Percentiles rank a stretch among this genome's conserved stretches.
phyloP scores from a whole-genome alignment of 495 filamentous ascomycete species.

The Hypoxylon fragiforme region DNA sequence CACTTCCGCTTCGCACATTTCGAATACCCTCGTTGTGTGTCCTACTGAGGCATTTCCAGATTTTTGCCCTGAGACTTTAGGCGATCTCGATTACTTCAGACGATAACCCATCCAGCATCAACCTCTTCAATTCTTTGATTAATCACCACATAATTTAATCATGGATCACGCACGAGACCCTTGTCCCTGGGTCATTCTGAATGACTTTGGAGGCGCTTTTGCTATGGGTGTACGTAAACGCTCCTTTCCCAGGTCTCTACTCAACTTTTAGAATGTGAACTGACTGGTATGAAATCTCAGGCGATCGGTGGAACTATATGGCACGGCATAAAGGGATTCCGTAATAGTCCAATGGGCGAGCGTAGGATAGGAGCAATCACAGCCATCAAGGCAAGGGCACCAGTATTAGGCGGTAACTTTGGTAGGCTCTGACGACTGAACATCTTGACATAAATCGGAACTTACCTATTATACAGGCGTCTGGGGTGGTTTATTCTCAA shows the following conservation, averaged over 20 bases:
- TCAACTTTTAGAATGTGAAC: background rate
- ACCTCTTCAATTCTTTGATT: too few species aligned
- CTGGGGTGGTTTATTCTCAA: slow-evolving; percentile 94
- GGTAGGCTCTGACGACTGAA: slow-evolving; percentile 46
- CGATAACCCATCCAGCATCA: too few species aligned
- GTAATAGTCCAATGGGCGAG: slow-evolving; percentile 89
- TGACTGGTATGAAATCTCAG: slow-evolving; percentile 41
- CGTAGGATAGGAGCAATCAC: slow-evolving; percentile 93
- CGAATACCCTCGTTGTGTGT: background rate
- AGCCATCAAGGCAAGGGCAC: slow-evolving; percentile 94
- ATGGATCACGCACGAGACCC: slow-evolving; percentile 88
- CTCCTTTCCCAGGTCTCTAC: background rate
- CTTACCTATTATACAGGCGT: slow-evolving; percentile 45
- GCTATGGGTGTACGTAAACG: slow-evolving; percentile 82
- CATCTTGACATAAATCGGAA: background rate
- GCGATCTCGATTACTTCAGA: slow-evolving; percentile 1
- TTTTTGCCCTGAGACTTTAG: background rate
- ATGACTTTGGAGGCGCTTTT: slow-evolving; percentile 96
- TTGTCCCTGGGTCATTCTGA: slow-evolving; percentile 94
- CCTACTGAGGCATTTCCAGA: too few species aligned
- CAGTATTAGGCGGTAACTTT: slow-evolving; percentile 96
- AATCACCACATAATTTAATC: too few species aligned
- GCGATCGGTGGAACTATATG: slow-evolving; percentile 92
- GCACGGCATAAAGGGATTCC: slow-evolving; percentile 97
- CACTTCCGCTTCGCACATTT: background rate